Percentiles rank a stretch among this genome's conserved stretches.
Evolutionary conservation across 2,329 filamentous ascomycete species (phyloP).

Genomic region (Monilinia fructigena): DNA sequence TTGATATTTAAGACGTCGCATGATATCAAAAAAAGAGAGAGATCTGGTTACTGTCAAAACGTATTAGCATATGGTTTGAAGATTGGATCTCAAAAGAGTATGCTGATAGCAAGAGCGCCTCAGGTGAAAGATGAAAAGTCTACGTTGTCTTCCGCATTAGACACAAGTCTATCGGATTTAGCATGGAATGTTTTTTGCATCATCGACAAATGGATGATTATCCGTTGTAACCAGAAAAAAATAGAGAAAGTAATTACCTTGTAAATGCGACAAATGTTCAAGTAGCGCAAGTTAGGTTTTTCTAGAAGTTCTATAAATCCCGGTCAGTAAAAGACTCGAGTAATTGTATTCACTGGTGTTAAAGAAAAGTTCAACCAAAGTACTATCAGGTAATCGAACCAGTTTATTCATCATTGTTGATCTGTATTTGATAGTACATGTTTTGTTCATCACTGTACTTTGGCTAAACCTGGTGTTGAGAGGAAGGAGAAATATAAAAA

Average conservation of each 20-base stretch:
- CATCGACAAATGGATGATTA: slow-evolving; percentile 46
- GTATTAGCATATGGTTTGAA: slow-evolving; percentile 14
- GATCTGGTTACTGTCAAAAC: not conserved
- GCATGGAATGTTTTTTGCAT: slow-evolving; percentile 71
- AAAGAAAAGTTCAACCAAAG: slow-evolving; percentile 18
- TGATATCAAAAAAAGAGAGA: not conserved
- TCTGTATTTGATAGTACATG: slow-evolving; percentile 50
- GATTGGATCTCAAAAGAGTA: slow-evolving; percentile 18
- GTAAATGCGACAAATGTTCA: not conserved
- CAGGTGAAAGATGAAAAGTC: slow-evolving; percentile 88
- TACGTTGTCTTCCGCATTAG: slow-evolving; percentile 63
- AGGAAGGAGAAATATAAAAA: slow-evolving; percentile 6
- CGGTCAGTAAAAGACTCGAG: slow-evolving; percentile 1
- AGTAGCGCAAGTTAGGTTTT: not conserved
- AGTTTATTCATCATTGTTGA: slow-evolving; percentile 40
- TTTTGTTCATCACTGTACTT: slow-evolving; percentile 45
- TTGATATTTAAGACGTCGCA: not conserved
- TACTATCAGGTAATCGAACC: slow-evolving; percentile 43
- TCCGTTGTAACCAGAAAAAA: not conserved
- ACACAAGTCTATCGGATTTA: slow-evolving; percentile 63
- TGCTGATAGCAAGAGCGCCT: slow-evolving; percentile 42
- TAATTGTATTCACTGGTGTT: slow-evolving; percentile 5
- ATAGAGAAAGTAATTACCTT: slow-evolving; percentile 16
- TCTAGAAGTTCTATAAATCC: slow-evolving; percentile 18
- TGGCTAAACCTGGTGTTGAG: slow-evolving; percentile 15